Percentiles rank a stretch among this genome's conserved stretches.
Conservation (phyloP, 257 asterid genomes). For the Plantago ovata region DNA sequence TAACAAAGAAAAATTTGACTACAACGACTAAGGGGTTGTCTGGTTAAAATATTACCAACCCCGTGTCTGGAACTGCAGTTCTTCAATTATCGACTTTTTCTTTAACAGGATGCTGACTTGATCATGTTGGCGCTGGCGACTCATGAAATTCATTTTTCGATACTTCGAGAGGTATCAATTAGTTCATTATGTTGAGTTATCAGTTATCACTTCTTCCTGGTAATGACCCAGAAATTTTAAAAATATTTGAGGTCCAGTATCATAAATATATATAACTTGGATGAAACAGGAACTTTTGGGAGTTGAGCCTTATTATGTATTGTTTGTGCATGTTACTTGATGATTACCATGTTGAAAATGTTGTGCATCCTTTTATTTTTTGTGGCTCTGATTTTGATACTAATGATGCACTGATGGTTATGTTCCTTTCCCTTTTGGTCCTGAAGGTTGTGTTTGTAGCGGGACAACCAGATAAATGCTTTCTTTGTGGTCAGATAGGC, state of each 20-base stretch:
- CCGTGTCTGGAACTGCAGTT: no score
- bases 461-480: slow-evolving; percentile 96
- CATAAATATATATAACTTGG: slow-evolving; percentile 10
- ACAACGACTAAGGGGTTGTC: no score
- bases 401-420: slow-evolving; percentile 7
- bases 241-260: slow-evolving; percentile 4
- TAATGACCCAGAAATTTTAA: slow-evolving; percentile 10
- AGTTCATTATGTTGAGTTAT: neutral
- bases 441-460: slow-evolving; percentile 84
- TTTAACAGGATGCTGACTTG: slow-evolving; percentile 60
- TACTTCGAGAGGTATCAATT: slow-evolving; percentile 80
- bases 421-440: slow-evolving; percentile 21
- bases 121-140: slow-evolving; percentile 93
- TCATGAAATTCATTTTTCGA: slow-evolving; percentile 90
- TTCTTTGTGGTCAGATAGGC: slow-evolving; percentile 96
- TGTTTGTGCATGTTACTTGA: slow-evolving; percentile 4
- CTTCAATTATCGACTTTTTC: neutral
- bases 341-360: slow-evolving; percentile 3
- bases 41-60: no score
- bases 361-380: slow-evolving; percentile 10
- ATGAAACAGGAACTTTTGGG: slow-evolving; percentile 1
- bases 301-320: slow-evolving; percentile 10
- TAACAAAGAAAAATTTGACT: no score
- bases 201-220: neutral
- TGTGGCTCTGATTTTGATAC: slow-evolving; percentile 16